These are phyloP conservation scores for Tulasnella sp. DNA, from an alignment of 768 basidiomycete genomes.

Conservation along the genomic window DNA sequence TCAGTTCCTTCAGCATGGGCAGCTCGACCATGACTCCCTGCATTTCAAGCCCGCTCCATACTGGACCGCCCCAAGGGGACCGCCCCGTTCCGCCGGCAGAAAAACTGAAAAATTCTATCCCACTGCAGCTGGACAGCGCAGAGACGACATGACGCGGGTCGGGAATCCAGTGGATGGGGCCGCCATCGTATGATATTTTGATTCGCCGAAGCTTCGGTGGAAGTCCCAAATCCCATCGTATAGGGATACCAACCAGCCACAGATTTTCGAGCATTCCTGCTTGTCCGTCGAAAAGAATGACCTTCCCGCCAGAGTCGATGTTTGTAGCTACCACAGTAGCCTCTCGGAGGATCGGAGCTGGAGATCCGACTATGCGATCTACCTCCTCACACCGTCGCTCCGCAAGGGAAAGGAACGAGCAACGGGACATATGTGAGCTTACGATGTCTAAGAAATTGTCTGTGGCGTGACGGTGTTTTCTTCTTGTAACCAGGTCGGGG, in stretches of 20 bases:
- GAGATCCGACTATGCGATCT: not conserved
- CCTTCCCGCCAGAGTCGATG: not conserved
- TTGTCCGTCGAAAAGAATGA: not conserved
- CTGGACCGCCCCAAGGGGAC: not conserved
- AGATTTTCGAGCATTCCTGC: not conserved
- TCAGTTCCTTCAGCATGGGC: not conserved
- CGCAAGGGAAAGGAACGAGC: not conserved
- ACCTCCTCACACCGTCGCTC: not conserved
- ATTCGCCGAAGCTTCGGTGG: not conserved
- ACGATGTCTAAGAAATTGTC: not conserved
- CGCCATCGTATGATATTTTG: not conserved
- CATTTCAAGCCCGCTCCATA: not conserved
- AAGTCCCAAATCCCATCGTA: not conserved
- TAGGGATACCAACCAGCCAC: not conserved
- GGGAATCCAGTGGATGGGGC: not conserved
- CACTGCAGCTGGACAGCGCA: too few relatives aligned
- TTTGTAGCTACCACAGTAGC: not conserved
- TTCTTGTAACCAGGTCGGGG: too few relatives aligned
- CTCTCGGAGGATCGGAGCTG: constrained; percentile 1
- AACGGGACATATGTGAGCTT: not conserved
- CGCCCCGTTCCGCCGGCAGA: too few relatives aligned
- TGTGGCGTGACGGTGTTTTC: too few relatives aligned
- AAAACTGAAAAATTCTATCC: not conserved
- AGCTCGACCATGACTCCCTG: not conserved
- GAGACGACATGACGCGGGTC: too few relatives aligned